Evolutionary conservation across 2,329 filamentous ascomycete species (phyloP).

Genomic region (Penicillium freii): DNA sequence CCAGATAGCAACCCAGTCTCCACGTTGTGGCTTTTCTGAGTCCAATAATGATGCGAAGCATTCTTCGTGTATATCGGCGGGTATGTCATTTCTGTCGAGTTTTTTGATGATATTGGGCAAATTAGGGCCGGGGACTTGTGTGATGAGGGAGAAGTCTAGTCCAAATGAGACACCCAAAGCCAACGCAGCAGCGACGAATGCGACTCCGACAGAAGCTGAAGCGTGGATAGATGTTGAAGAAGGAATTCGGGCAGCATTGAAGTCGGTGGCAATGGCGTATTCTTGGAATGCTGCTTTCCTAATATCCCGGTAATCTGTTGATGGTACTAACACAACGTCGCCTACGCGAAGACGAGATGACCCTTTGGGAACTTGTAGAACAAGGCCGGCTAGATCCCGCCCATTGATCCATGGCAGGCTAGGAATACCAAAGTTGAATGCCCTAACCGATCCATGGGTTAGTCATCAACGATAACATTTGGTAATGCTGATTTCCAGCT

Average conservation of each 20-base stretch:
- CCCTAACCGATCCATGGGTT: conserved; percentile 43
- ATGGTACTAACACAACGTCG: conserved; percentile 63
- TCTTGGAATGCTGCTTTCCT: conserved; percentile 71
- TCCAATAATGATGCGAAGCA: conserved; percentile 56
- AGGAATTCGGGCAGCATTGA: conserved; percentile 64
- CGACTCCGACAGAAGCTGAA: conserved; percentile 65
- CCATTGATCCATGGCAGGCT: conserved; percentile 67
- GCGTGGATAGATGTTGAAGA: conserved; percentile 52
- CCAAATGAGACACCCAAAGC: conserved; percentile 69
- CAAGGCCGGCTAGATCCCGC: conserved; percentile 65
- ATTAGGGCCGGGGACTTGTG: conserved; percentile 56
- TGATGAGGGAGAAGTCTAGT: conserved; percentile 55
- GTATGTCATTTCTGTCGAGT: conserved; percentile 51
- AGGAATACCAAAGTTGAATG: conserved; percentile 69
- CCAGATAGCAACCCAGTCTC: conserved; percentile 74
- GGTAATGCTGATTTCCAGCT: background rate
- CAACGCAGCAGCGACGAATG: conserved; percentile 67
- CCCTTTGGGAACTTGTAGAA: conserved; percentile 50
- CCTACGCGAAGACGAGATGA: conserved; percentile 54
- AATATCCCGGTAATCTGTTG: conserved; percentile 70
- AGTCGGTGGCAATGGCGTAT: conserved; percentile 63
- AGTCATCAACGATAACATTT: background rate
- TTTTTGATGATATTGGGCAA: conserved; percentile 52
- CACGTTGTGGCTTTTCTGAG: conserved; percentile 55
- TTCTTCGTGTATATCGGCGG: conserved; percentile 62